Conservation (phyloP, 2,329 filamentous ascomycete genomes). For the Alternaria incomplexa region DNA sequence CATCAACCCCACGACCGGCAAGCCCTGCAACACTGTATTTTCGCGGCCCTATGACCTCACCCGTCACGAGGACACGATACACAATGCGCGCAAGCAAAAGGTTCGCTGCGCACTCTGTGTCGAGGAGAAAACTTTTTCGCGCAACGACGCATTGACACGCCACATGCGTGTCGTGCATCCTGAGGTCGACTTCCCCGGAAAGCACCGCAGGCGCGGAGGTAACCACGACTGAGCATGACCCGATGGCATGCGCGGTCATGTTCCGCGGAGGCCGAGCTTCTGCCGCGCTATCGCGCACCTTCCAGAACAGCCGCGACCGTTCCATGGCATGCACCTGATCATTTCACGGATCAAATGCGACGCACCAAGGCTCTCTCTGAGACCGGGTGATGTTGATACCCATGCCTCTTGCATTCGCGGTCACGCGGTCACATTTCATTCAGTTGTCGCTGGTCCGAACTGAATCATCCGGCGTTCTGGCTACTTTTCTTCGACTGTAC, state of each 20-base stretch:
- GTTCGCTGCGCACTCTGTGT: slow-evolving; percentile 91
- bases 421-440: slow-evolving; percentile 7
- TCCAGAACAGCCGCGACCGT: slow-evolving; percentile 32
- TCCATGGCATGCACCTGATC: slow-evolving; percentile 17
- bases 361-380: slow-evolving; percentile 9
- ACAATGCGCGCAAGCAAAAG: slow-evolving; percentile 93
- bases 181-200: slow-evolving; percentile 81
- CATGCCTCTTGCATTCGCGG: not conserved
- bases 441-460: slow-evolving; percentile 22
- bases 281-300: slow-evolving; percentile 16
- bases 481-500: slow-evolving; percentile 7
- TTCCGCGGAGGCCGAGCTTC: slow-evolving; percentile 11
- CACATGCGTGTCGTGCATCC: slow-evolving; percentile 96
- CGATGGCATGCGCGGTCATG: slow-evolving; percentile 12
- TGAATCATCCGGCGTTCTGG: slow-evolving; percentile 1
- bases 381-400: slow-evolving; percentile 1
- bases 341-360: slow-evolving; percentile 6
- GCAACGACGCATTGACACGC: slow-evolving; percentile 90
- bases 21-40: slow-evolving; percentile 93
- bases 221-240: slow-evolving; percentile 39
- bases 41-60: slow-evolving; percentile 96
- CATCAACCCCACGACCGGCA: slow-evolving; percentile 92
- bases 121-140: slow-evolving; percentile 96
- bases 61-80: slow-evolving; percentile 95
- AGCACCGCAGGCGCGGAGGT: slow-evolving; percentile 55